Base-by-base conservation (phyloP, 2,329 filamentous ascomycete genomes). In the Curvularia spicifera region DNA sequence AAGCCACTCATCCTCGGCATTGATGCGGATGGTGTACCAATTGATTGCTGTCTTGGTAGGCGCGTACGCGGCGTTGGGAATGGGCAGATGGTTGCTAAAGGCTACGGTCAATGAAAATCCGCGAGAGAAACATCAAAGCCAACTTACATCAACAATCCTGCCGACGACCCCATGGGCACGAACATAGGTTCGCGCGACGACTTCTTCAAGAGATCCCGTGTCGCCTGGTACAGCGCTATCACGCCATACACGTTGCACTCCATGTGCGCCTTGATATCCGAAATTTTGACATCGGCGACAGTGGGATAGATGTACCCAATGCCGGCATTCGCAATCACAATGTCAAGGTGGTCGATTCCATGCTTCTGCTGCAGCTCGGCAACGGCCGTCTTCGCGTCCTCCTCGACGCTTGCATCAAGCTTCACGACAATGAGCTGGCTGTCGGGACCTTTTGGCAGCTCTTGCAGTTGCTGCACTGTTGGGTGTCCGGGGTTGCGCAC, bases 401-500 rank as follows among this genome's bases (percentile, higher is more conserved):
- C n/a, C 10, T 65, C 54, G 5, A 53, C 7, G 47, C 26, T 47
- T 12, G 57, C 56, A 44, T 65, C 63, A n/a, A 65, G 26, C 45
- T 63, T 62, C 3, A 59, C 54, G 4, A 63, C 26, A 20, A 65
- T 54, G 7, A 63, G 42, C 6, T 35, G 39, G 50, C 45, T 60
- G 31, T 44, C 57, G 4, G 31, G 12, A 33, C 44, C 57, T 22
- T 24, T 66, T 18, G 68, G 62, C 4, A 75, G 52, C 8, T 60
- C 39, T 9, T 58, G 48, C 4, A 80, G 69, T 5, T 67, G 60
- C 1, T 68, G 33, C 4, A 69, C 65, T 28, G 63, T 69, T 5
- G 66, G 48, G 22, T 71, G 59, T 1, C 56, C 45, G 1, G 66
- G 71, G 33, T 74, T 62, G n/a, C 78, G 78, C 29, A 78, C 69